phyloP scores from a whole-genome alignment of 129 eudicot genomes.

The Lactuca saligna region DNA sequence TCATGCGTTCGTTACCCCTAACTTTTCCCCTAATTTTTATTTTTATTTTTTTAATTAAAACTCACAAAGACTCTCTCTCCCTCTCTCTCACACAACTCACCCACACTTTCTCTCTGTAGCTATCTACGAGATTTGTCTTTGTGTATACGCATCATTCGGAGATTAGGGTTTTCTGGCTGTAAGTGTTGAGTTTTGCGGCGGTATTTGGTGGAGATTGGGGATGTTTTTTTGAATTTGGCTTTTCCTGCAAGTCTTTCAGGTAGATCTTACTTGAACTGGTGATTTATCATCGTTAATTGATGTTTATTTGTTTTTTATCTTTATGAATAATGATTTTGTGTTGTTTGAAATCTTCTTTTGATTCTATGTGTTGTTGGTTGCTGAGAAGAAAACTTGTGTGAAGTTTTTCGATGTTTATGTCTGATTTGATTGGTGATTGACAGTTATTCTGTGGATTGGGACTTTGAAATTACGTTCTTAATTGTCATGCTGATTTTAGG shows the following conservation, averaged over 20 bases:
- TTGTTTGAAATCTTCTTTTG: conserved; percentile 6
- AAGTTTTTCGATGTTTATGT: background rate
- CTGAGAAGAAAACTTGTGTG: conserved; percentile 1
- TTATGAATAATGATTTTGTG: background rate
- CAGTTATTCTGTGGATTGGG: background rate
- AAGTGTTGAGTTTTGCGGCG: conserved; percentile 10
- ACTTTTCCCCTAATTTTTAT: conserved; percentile 17
- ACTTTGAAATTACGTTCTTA: background rate
- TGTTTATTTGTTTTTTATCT: background rate
- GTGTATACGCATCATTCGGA: conserved; percentile 8
- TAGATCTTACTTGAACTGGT: conserved; percentile 34
- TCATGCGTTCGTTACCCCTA: conserved; percentile 27
- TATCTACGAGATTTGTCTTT: conserved; percentile 37
- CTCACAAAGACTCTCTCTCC: conserved; percentile 28
- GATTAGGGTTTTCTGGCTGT: conserved; percentile 43
- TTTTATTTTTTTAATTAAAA: conserved; percentile 1
- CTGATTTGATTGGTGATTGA: conserved; percentile 7
- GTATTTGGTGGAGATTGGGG: conserved; percentile 5
- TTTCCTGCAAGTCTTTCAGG: conserved; percentile 41
- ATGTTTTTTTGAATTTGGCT: background rate
- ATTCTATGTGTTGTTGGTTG: conserved; percentile 21
- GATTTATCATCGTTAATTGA: background rate
- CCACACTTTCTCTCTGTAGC: conserved; percentile 34
- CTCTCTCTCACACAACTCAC: conserved; percentile 21
- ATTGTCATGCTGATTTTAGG: background rate